Percentiles rank a stretch among this genome's conserved stretches.
These are phyloP conservation scores for Lanmaoa pseudosensibilis DNA, from an alignment of 768 basidiomycete species.

Conservation along the genomic window DNA sequence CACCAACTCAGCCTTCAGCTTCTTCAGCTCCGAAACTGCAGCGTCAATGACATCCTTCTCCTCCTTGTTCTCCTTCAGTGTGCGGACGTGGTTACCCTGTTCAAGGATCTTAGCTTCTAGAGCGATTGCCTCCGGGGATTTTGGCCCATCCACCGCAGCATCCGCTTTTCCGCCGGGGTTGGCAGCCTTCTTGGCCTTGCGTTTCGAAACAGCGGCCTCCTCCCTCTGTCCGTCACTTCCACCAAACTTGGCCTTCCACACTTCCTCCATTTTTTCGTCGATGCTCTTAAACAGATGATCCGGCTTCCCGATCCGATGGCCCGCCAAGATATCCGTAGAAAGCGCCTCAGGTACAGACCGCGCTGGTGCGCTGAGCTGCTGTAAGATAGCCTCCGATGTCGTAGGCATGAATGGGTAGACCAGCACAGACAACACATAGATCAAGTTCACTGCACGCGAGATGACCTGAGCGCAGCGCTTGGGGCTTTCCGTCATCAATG, in stretches of 20 bases:
- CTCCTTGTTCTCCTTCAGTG: constrained; percentile 52
- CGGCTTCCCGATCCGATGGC: constrained; percentile 82
- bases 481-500: constrained; percentile 78
- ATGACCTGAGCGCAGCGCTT: constrained; percentile 88
- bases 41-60: constrained; percentile 45
- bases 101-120: constrained; percentile 73
- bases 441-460: constrained; percentile 87
- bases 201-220: constrained; percentile 44
- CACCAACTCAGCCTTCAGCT: constrained; percentile 57
- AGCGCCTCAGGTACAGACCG: constrained; percentile 74
- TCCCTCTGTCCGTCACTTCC: constrained; percentile 52
- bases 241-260: constrained; percentile 78
- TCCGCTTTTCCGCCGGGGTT: constrained; percentile 48
- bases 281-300: constrained; percentile 93
- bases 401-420: constrained; percentile 97
- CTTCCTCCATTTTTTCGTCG: constrained; percentile 84
- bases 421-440: constrained; percentile 84
- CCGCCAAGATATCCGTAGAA: constrained; percentile 79
- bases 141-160: constrained; percentile 48
- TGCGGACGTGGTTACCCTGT: constrained; percentile 74
- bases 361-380: constrained; percentile 86
- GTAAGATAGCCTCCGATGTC: constrained; percentile 76
- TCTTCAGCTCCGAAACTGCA: constrained; percentile 65
- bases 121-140: constrained; percentile 68
- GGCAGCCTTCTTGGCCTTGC: constrained; percentile 56